phyloP scores from a whole-genome alignment of 495 filamentous ascomycete species.

The Wilcoxina mikolae region DNA sequence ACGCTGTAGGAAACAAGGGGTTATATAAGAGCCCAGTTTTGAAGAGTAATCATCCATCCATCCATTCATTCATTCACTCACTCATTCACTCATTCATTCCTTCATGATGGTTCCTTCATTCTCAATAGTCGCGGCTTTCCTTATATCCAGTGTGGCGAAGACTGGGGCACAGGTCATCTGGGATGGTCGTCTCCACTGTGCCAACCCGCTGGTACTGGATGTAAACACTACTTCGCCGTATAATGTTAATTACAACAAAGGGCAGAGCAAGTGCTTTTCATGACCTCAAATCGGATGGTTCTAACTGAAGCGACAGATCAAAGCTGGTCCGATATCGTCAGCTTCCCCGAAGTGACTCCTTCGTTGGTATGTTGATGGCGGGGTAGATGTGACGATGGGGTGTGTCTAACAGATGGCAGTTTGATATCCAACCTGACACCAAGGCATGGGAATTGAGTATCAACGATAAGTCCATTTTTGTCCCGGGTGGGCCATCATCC shows the following conservation, averaged over 20 bases:
- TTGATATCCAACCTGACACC: slow-evolving; percentile 6
- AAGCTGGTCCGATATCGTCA: slow-evolving; percentile 4
- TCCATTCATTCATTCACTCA: too few species aligned
- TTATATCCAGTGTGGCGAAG: not conserved
- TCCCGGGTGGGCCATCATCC: slow-evolving; percentile 26
- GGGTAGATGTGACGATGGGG: not conserved
- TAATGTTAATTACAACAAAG: slow-evolving; percentile 21
- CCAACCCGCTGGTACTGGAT: slow-evolving; percentile 14
- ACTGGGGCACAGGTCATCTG: slow-evolving; percentile 13
- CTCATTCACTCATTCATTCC: too few species aligned
- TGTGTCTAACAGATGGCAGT: too few species aligned
- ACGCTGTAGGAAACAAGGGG: too few species aligned
- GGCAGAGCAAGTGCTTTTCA: slow-evolving; percentile 6
- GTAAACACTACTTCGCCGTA: slow-evolving; percentile 14
- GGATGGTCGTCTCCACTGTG: slow-evolving; percentile 23
- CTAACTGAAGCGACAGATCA: not conserved
- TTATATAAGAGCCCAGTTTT: too few species aligned
- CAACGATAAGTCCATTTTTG: slow-evolving; percentile 39
- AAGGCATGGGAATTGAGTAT: not conserved
- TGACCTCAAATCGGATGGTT: not conserved
- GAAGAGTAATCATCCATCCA: too few species aligned
- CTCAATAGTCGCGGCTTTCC: slow-evolving; percentile 6
- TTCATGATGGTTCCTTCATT: slow-evolving; percentile 7
- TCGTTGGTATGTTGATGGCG: slow-evolving; percentile 7
- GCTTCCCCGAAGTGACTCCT: slow-evolving; percentile 14